Percentiles rank a stretch among this genome's conserved stretches.
These are phyloP conservation scores for Amanita fuliginea DNA, from an alignment of 768 basidiomycete genomes.

Conservation along the genomic window DNA sequence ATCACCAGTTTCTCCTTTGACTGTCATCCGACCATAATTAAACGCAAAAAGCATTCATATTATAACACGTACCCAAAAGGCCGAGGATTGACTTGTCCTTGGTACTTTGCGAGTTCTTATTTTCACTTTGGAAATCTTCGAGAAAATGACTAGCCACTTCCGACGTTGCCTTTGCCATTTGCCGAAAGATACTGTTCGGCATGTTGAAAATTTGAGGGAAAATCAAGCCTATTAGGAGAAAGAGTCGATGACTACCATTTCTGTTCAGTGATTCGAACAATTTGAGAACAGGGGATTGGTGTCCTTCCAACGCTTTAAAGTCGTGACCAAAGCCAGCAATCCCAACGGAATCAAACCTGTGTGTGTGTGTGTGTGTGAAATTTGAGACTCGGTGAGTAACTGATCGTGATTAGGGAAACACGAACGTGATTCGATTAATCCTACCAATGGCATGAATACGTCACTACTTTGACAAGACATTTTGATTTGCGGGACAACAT, in stretches of 20 bases:
- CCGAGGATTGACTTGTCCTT: slow-evolving; percentile 32
- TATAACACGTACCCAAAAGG: slow-evolving; percentile 18
- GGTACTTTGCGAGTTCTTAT: slow-evolving; percentile 11
- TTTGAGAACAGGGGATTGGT: slow-evolving; percentile 26
- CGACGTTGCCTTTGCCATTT: slow-evolving; percentile 22
- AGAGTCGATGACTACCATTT: slow-evolving; percentile 11
- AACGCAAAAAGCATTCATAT: not conserved
- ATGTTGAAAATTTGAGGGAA: slow-evolving; percentile 24
- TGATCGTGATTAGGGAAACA: not conserved
- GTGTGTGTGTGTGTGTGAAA: not conserved
- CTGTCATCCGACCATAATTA: slow-evolving; percentile 10
- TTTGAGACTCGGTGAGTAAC: no score
- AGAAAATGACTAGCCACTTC: slow-evolving; percentile 29
- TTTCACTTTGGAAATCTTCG: slow-evolving; percentile 21
- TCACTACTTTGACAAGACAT: not conserved
- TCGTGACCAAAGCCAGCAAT: slow-evolving; percentile 50
- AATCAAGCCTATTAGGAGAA: slow-evolving; percentile 24
- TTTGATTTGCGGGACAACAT: slow-evolving; percentile 1
- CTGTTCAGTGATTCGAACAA: slow-evolving; percentile 25
- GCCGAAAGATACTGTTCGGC: slow-evolving; percentile 19
- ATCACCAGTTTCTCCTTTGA: slow-evolving; percentile 21
- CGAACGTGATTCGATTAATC: slow-evolving; percentile 37
- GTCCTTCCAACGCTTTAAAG: slow-evolving; percentile 42
- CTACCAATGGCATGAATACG: slow-evolving; percentile 8
- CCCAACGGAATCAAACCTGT: slow-evolving; percentile 44